Base-by-base conservation (phyloP, 164 flowering plant species). In the Liquidambar formosana region DNA sequence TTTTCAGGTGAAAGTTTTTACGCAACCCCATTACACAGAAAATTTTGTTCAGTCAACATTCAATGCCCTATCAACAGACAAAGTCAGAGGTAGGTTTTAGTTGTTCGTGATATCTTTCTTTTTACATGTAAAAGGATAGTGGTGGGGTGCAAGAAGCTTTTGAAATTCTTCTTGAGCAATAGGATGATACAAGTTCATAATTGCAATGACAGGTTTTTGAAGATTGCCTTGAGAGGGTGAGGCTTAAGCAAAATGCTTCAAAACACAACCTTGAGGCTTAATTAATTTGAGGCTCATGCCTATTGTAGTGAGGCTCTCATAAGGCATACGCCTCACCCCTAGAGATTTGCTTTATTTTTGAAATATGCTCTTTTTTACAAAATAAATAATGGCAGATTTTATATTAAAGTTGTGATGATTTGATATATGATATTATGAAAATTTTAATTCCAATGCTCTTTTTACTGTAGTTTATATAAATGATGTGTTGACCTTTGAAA, bases 1-100 rank as follows among this genome's bases (percentile, higher is more conserved):
- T 68, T 77, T 84, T 51, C 88, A 95, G 99, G 99, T 95, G 57
- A 93, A 87, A 73, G 99, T 95, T 51, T 95, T 95, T 70, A 75
- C 22, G 69, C 91, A 95, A 74, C 96, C 96, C 33, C 74, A 91
- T 71, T 95, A 95, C 82, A 71, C 93, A 84, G 71, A 91, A 8
- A 95, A 95, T 69, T 95, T 95, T 83, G 98, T 95, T 73, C 99
- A 95, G 71, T 71, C 98, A 58, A 84, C 99, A 38, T 90, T 95
- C 79, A 80, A 89, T 77, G 98, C 98, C 26, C 96, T 93, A 57
- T 63, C 92, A 43, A 79, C 83, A 62, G 89, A 86, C 10, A 86
- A 88, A 77, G 92, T 95, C 59, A 89, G 81, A 83, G 99, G 99
- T 91, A 70, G 19, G 68, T 19, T 61, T 21, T 63, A 25, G 10